A percentile compares a stretch with the other conserved stretches of the same genome.
phyloP scores from a whole-genome alignment of 805 yeast genomes.

The Hanseniaspora nectarophila region DNA sequence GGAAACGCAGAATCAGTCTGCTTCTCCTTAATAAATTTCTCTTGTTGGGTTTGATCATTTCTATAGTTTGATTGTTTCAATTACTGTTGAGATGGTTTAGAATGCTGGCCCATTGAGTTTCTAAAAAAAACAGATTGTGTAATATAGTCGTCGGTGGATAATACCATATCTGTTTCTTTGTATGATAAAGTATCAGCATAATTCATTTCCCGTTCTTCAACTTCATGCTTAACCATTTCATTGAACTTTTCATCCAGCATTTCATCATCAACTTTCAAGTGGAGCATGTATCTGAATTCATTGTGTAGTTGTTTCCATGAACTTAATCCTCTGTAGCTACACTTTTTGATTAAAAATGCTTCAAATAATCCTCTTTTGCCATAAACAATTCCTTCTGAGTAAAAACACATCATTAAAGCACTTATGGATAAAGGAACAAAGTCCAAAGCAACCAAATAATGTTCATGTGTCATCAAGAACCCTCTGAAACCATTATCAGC shows the following conservation, averaged over 20 bases:
- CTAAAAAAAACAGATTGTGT: too few relatives aligned
- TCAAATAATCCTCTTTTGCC: not conserved
- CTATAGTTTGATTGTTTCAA: too few relatives aligned
- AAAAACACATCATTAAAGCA: constrained; percentile 37
- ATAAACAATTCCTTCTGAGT: constrained; percentile 53
- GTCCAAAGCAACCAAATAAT: constrained; percentile 48
- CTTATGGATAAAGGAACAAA: constrained; percentile 45
- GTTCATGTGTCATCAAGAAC: constrained; percentile 47
- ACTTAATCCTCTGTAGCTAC: constrained; percentile 4
- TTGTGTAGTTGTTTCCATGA: not conserved
- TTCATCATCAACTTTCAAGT: constrained; percentile 3
- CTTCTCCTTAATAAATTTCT: too few relatives aligned
- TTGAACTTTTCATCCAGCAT: not conserved
- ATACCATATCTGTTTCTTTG: too few relatives aligned
- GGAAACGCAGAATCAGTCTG: too few relatives aligned
- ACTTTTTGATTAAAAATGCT: not conserved
- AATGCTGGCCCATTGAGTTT: too few relatives aligned
- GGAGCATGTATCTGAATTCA: constrained; percentile 5
- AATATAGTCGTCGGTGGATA: too few relatives aligned
- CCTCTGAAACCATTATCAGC: constrained; percentile 61
- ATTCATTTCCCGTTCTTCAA: too few relatives aligned
- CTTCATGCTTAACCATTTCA: too few relatives aligned
- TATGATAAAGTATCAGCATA: too few relatives aligned
- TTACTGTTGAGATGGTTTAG: too few relatives aligned
- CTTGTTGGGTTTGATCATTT: too few relatives aligned